Evolutionary conservation across 2,329 filamentous ascomycete species (phyloP).

Genomic region (Fusarium avenaceum): DNA sequence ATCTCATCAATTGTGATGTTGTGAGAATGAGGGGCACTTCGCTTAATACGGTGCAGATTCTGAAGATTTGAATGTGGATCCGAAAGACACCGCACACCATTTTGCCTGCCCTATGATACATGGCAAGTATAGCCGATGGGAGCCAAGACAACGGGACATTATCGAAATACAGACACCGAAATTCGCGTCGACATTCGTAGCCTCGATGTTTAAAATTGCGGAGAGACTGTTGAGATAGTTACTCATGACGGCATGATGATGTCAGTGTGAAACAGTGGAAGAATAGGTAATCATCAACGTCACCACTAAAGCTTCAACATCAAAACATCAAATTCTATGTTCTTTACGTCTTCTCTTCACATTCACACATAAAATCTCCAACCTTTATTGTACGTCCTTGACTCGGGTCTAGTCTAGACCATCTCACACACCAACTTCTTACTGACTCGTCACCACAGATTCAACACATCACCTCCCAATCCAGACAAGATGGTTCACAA

Average conservation of each 20-base stretch:
- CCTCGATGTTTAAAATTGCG: not conserved
- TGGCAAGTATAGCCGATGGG: not conserved
- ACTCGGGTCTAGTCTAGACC: not conserved
- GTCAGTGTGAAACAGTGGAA: constrained; percentile 14
- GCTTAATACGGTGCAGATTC: no score
- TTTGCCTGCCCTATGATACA: not conserved
- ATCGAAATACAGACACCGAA: not conserved
- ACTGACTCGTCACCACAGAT: constrained; percentile 12
- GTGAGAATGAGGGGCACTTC: not conserved
- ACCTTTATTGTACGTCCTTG: not conserved
- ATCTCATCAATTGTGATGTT: not conserved
- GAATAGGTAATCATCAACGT: constrained; percentile 18
- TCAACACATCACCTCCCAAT: not conserved
- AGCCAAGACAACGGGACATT: not conserved
- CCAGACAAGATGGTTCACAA: constrained; percentile 39
- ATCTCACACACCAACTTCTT: not conserved
- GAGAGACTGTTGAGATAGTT: constrained; percentile 1
- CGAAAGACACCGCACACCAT: not conserved
- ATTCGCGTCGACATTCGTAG: not conserved
- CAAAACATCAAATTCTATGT: constrained; percentile 1
- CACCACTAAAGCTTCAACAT: constrained; percentile 14
- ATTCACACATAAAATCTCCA: not conserved
- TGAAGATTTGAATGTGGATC: not conserved
- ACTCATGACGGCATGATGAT: constrained; percentile 41
- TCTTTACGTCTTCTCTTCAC: not conserved